Evolutionary conservation across 495 filamentous ascomycete genomes (phyloP), one percentile per base, ranked within the genome.

Genomic region (Letharia lupina): DNA sequence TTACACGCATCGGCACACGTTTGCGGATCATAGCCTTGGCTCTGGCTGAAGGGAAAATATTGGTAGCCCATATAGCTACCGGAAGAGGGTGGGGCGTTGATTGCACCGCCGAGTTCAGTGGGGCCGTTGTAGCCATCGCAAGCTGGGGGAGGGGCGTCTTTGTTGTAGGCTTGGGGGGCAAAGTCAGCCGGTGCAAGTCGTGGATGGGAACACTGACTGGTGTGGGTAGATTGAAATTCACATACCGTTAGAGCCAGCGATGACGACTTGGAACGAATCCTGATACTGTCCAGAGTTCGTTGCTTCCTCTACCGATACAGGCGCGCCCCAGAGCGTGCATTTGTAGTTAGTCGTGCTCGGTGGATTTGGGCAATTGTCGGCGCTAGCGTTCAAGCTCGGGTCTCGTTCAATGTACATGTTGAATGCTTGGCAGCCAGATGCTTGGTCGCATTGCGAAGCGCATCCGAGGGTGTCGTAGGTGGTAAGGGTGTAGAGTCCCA

Each of bases 341-440:
- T 83, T 83, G 74, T 79, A 82, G 65, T 79, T 78, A 40, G 80
- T 83, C 37, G 75, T 75, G 31, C 76, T 77, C 15, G 77, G 56
- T 1, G 82, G 81, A 60, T 82, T 74, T 41, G 70, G 70, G 71
- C 78, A 80, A 60, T 61, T 48, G 4, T 63, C 63, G 35, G 64
- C 61, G 63, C 67, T 74, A 10, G 74, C 73, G 57, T 74, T 73
- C 3, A 80, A 40, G 16, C 69, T 72, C 2, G 81, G 80, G 67
- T 82, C 78, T 45, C 81, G 74, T 66, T 83, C 81, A 52, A 76
- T 77, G 66, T 74, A 83, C 35, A 83, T 73, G 66, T 83, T 81
- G 73, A 82, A 80, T 10, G 70, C 75, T 45, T 73, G 69, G 69
- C 80, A 83, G 31, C 65, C 64, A 2, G 64, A 56, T 33, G 66